Base-by-base conservation (phyloP, 768 basidiomycete species). In the Lactarius sp. region DNA sequence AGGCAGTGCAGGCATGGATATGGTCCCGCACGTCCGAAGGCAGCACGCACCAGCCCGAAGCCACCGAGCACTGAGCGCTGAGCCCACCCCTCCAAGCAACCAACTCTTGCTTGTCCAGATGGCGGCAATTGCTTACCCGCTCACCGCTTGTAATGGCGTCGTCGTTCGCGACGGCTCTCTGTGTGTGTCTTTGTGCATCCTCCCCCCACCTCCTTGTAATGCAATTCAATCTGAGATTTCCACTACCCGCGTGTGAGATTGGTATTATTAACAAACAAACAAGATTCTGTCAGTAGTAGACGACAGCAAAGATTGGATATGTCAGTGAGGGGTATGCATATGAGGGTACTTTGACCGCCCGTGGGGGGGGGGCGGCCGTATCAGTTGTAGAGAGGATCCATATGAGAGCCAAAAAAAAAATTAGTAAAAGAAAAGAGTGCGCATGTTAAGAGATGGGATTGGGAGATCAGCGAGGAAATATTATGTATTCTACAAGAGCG, bases 1-100 rank as follows among this genome's bases (percentile, higher is more conserved):
- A 73, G n/a, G 79, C 75, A 1, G 87, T 94, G 41, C 79, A 86
- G 71, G 76, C 85, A 59, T 96, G 91, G 90, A 90, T 97, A 75
- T 96, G 90, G 80, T 49, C 65, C 44, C 36, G 42, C 8, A 13
- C 59, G 22, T 31, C 64, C 22, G 54, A 60, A 3, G 31, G 44
- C 33, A 22, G 27, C 12, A 27, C 27, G 16, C 34, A 46, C 6
- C 52, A 36, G 22, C 22, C 22, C 22, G 22, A 27, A 33, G n/a
- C n/a, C 46, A 9, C 27, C 59, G 62, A 64, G 20, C 49, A 13
- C 13, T 8, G 44, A 46, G 42, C 42, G 12, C 3, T 47, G 8
- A 9, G 20, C 46, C 46, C 12, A 10, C 44, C 18, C 44, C n/a
- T 20, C 12, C 22, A 49, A 49, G 20, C 14, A 12, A 49, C 10